A percentile compares a stretch with the other conserved stretches of the same genome.
Evolutionary conservation across 352 stramenopile species (phyloP).

Genomic region (Phytopythium boreale): DNA sequence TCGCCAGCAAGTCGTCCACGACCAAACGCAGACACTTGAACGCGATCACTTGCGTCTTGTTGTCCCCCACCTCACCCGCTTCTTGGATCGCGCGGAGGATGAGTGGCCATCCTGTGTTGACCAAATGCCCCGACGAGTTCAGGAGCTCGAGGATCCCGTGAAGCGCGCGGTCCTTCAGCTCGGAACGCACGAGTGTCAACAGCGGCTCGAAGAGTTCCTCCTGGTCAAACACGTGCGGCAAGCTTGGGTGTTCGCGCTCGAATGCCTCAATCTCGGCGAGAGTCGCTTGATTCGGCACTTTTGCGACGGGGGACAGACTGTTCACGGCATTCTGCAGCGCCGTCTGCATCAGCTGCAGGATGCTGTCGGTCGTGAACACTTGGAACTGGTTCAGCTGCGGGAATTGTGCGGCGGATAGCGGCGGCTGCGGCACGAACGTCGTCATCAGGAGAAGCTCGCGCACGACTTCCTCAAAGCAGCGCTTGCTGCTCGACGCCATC

Average conservation of each 20-base stretch:
- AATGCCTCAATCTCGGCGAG: conserved; percentile 48
- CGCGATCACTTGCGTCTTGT: conserved; percentile 75
- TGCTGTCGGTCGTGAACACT: conserved; percentile 70
- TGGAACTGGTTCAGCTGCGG: conserved; percentile 71
- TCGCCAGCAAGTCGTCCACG: conserved; percentile 94
- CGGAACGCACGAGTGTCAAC: conserved; percentile 54
- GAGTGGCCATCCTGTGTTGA: conserved; percentile 67
- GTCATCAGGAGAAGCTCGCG: conserved; percentile 71
- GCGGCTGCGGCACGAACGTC: conserved; percentile 43
- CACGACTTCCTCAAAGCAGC: conserved; percentile 75
- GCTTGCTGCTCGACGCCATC: conserved; percentile 63
- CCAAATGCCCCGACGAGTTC: conserved; percentile 69
- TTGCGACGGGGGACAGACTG: conserved; percentile 47
- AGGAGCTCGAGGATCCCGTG: conserved; percentile 73
- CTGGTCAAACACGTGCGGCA: conserved; percentile 63
- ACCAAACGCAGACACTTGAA: conserved; percentile 97
- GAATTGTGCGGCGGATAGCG: conserved; percentile 38
- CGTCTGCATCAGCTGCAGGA: conserved; percentile 77
- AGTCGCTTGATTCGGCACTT: conserved; percentile 33
- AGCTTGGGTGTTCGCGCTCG: conserved; percentile 20
- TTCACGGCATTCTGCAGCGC: conserved; percentile 64
- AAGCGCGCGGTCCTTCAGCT: conserved; percentile 75
- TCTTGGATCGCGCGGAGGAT: conserved; percentile 65
- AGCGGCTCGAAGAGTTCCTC: conserved; percentile 65
- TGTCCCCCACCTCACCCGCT: conserved; percentile 60